A percentile compares a stretch with the other conserved stretches of the same genome.
phyloP scores from a whole-genome alignment of 2,329 filamentous ascomycete genomes.

The Ophiostoma fasciatum region DNA sequence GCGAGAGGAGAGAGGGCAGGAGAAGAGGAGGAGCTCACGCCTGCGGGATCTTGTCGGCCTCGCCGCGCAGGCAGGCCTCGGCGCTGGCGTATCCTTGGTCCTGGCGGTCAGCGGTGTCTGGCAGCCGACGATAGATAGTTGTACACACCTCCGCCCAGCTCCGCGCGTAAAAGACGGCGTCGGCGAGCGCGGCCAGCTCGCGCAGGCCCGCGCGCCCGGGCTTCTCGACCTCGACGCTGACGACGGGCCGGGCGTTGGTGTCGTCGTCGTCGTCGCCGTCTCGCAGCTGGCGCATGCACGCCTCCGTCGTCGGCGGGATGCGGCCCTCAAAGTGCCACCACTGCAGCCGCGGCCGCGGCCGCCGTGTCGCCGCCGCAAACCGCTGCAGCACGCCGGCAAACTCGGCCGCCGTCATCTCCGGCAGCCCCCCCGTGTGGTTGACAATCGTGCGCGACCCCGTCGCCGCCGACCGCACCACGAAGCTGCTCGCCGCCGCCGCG shows the following conservation, averaged over 20 bases:
- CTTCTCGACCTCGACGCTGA: slow-evolving; percentile 64
- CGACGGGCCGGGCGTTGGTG: slow-evolving; percentile 19
- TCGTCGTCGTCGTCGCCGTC: neutral
- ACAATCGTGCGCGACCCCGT: slow-evolving; percentile 54
- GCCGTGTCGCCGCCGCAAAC: slow-evolving; percentile 16
- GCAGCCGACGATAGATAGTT: neutral
- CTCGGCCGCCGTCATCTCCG: slow-evolving; percentile 51
- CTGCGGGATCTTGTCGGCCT: neutral
- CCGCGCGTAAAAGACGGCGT: slow-evolving; percentile 61
- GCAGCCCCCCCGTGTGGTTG: slow-evolving; percentile 49
- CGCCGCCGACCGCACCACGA: slow-evolving; percentile 47
- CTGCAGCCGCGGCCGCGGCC: slow-evolving; percentile 17
- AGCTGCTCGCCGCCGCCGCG: slow-evolving; percentile 48
- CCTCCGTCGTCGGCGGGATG: slow-evolving; percentile 42
- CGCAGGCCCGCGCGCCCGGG: slow-evolving; percentile 44
- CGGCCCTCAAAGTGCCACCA: slow-evolving; percentile 70
- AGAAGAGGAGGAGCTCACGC: neutral
- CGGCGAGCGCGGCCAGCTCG: slow-evolving; percentile 44
- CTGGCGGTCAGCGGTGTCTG: slow-evolving; percentile 11
- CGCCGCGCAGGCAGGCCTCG: slow-evolving; percentile 2
- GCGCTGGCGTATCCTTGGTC: slow-evolving; percentile 16
- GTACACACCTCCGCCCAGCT: slow-evolving; percentile 51
- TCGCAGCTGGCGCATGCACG: slow-evolving; percentile 42
- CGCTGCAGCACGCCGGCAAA: slow-evolving; percentile 30
- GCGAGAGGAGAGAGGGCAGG: slow-evolving; percentile 3